Conservation (phyloP, 257 asterid genomes). For the Mitragyna speciosa region DNA sequence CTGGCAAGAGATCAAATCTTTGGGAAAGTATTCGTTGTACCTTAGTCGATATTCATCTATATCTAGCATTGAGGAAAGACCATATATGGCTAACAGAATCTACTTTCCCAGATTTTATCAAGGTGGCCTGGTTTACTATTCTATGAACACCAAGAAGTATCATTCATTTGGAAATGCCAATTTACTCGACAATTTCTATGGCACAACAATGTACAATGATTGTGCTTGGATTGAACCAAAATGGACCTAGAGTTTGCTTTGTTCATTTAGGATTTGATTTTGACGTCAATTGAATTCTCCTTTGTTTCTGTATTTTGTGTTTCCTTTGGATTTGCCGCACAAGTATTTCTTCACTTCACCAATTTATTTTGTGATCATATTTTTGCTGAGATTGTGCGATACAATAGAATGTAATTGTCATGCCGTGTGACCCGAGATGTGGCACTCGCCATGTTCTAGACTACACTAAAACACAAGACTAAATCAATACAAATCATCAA, state of each 20-base stretch:
- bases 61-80: neutral
- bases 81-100: constrained; percentile 5
- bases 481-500: too few relatives aligned
- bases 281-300: neutral
- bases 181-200: neutral
- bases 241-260: neutral
- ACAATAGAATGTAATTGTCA: too few relatives aligned
- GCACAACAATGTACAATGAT: neutral
- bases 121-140: neutral
- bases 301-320: too few relatives aligned
- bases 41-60: neutral
- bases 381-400: too few relatives aligned
- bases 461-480: too few relatives aligned
- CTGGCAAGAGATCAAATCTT: neutral
- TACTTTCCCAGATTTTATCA: neutral
- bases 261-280: neutral
- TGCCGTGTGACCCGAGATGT: too few relatives aligned
- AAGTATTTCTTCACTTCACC: too few relatives aligned
- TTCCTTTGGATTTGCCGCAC: too few relatives aligned
- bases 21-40: neutral
- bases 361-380: too few relatives aligned
- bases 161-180: neutral
- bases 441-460: too few relatives aligned
- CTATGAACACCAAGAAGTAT: neutral
- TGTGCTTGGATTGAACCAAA: neutral